Conservation (phyloP, 2,329 filamentous ascomycete species). For the Colletotrichum sansevieriae region DNA sequence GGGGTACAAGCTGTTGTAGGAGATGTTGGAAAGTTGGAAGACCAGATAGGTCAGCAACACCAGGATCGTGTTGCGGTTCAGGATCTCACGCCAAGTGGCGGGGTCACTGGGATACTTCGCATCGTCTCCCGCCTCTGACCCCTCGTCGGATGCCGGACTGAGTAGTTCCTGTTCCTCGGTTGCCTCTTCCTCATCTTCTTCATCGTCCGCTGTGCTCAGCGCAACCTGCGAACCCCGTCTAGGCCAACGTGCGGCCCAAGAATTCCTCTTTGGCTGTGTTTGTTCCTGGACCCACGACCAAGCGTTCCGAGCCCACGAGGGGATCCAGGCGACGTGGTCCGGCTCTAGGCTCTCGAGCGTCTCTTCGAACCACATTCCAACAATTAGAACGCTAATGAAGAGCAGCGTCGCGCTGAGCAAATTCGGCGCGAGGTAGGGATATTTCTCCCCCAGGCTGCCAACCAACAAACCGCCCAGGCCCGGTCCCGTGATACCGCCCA, state of each 20-base stretch:
- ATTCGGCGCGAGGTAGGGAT: constrained; percentile 90
- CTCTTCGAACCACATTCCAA: constrained; percentile 88
- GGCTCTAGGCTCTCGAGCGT: constrained; percentile 72
- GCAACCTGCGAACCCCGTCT: constrained; percentile 44
- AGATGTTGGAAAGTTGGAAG: constrained; percentile 94
- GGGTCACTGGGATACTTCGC: constrained; percentile 67
- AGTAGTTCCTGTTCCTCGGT: constrained; percentile 45
- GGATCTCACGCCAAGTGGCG: constrained; percentile 65
- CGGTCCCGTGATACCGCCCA: constrained; percentile 93
- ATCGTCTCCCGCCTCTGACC: constrained; percentile 62
- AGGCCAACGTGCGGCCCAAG: constrained; percentile 57
- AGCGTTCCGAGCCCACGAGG: constrained; percentile 51
- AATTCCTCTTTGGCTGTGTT: constrained; percentile 46
- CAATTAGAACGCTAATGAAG: constrained; percentile 77
- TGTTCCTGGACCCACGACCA: constrained; percentile 46
- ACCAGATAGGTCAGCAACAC: constrained; percentile 89
- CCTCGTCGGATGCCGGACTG: constrained; percentile 51
- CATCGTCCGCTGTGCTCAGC: constrained; percentile 45
- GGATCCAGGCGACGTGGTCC: constrained; percentile 48
- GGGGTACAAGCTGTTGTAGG: constrained; percentile 94
- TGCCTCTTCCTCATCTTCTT: constrained; percentile 41
- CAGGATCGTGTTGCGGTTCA: constrained; percentile 85
- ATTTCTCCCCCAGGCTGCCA: constrained; percentile 69
- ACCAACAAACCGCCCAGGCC: constrained; percentile 90
- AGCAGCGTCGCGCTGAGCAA: constrained; percentile 81